Evolutionary conservation across 139 green algal genomes (phyloP), one percentile per base, ranked within the genome.

Genomic region (Deuterostichococcus epilithicus): DNA sequence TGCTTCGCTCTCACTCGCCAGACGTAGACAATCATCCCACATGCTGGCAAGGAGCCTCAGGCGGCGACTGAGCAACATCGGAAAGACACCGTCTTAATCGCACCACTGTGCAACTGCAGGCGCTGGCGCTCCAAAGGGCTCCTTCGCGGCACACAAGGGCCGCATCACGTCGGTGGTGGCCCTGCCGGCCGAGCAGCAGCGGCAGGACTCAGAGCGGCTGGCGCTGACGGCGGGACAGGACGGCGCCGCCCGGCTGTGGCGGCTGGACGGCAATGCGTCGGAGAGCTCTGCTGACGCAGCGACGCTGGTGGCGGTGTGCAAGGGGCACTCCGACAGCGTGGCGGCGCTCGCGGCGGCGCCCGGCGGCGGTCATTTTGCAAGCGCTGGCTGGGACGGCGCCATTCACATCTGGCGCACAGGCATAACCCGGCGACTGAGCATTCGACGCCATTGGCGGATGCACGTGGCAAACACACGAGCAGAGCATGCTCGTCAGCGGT

Each of bases 361-460:
- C 74, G 35, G 3, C n/a, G 77, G 86, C 6, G 33, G 52, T 23
- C 70, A 70, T 26, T 85, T 87, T 38, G 86, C 30, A 89, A 91
- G 78, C 38, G 83, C 81, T 47, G 86, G 90, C 26, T 96, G 92
- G 92, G 92, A 97, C 70, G 81, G 81, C 44, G 30, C 67, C n/a
- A 65, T 95, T 30, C 78, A 87, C 70, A 34, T 96, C 30, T 95
- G 89, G 90, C 78, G 72, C 83, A 93, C 52, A 93, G 84, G 83
- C 92, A 88, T 70, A 84, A 90, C 30, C 86, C 84, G 63, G 88
- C 88, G 37, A 86, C 79, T 76, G 23, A 82, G 67, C 32, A 34
- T 73, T 35, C 72, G 68, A 32, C 4, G 18, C 45, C 30, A 1
- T 36, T n/a, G n/a, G n/a, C n/a, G n/a, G n/a, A n/a, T n/a, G n/a